Conservation (phyloP, 768 basidiomycete genomes). For the Amanita muscaria region DNA sequence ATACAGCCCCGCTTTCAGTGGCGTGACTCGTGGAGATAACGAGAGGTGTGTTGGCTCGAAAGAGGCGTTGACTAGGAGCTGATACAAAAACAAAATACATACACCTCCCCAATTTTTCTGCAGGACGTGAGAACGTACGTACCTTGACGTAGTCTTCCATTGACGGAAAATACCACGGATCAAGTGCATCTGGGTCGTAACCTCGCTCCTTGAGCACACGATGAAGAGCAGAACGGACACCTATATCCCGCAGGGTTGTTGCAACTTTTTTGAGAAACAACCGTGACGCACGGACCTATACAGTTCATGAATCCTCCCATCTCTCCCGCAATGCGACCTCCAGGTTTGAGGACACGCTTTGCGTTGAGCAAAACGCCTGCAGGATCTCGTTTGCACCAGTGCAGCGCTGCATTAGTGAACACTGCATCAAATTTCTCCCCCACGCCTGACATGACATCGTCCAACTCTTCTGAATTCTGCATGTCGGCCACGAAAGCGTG, state of each 20-base stretch:
- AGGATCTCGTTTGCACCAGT: conserved; percentile 81
- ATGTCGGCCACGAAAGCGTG: conserved; percentile 46
- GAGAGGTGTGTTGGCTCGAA: conserved; percentile 48
- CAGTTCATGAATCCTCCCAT: conserved; percentile 74
- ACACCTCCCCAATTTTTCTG: not conserved
- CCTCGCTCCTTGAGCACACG: conserved; percentile 42
- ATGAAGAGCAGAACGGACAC: conserved; percentile 52
- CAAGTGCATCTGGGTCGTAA: conserved; percentile 46
- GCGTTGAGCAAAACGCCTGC: conserved; percentile 51
- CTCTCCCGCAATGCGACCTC: conserved; percentile 67
- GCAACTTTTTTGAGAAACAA: not conserved
- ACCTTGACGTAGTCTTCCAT: conserved; percentile 56
- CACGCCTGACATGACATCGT: not conserved
- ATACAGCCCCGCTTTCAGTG: conserved; percentile 39
- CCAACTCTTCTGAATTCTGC: conserved; percentile 30
- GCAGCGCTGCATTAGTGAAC: conserved; percentile 73
- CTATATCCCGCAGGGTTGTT: conserved; percentile 25
- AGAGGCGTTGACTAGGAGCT: conserved; percentile 51
- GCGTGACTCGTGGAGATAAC: conserved; percentile 47
- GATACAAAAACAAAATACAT: conserved; percentile 2
- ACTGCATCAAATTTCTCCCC: conserved; percentile 51
- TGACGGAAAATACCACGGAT: conserved; percentile 86
- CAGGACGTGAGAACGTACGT: too few species aligned
- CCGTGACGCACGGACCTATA: conserved; percentile 35
- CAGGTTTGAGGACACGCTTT: conserved; percentile 53